These are phyloP conservation scores for Anthoceros angustus DNA, from an alignment of 225 moss, liverwort and hornwort genomes.

Conservation along the genomic window DNA sequence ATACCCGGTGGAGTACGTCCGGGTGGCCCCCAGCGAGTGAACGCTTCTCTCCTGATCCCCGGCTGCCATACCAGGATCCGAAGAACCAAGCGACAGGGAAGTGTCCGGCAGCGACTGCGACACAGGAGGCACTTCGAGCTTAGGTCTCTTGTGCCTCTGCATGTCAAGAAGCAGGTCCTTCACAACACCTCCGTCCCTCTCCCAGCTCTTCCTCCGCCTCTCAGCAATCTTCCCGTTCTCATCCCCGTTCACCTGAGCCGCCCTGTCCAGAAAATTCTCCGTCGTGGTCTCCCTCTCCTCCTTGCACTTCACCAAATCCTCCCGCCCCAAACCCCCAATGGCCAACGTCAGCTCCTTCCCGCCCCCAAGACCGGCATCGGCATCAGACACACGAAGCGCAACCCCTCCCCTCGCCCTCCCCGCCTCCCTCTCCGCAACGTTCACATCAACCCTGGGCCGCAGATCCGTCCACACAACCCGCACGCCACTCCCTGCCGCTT, in stretches of 20 bases:
- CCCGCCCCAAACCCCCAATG: not conserved
- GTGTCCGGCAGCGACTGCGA: slow-evolving; percentile 86
- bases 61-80: slow-evolving; percentile 36
- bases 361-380: slow-evolving; percentile 6
- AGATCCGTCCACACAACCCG: slow-evolving; percentile 10
- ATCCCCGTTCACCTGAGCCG: not conserved
- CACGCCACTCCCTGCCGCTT: not conserved
- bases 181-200: slow-evolving; percentile 40
- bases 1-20: slow-evolving; percentile 55
- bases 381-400: slow-evolving; percentile 6
- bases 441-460: slow-evolving; percentile 12
- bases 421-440: slow-evolving; percentile 12
- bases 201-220: slow-evolving; percentile 34
- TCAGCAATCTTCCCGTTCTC: not conserved
- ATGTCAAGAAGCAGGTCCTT: slow-evolving; percentile 51
- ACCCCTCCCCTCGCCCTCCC: slow-evolving; percentile 11
- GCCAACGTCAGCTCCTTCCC: slow-evolving; percentile 18
- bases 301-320: not conserved
- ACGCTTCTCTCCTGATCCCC: slow-evolving; percentile 55
- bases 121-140: slow-evolving; percentile 62
- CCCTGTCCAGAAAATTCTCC: not conserved
- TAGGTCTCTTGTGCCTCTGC: slow-evolving; percentile 70
- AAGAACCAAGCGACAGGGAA: slow-evolving; percentile 76
- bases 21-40: slow-evolving; percentile 43
- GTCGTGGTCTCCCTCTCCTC: not conserved